These are phyloP conservation scores for Graphilbum fragrans DNA, from an alignment of 2,329 filamentous ascomycete genomes.

Conservation along the genomic window DNA sequence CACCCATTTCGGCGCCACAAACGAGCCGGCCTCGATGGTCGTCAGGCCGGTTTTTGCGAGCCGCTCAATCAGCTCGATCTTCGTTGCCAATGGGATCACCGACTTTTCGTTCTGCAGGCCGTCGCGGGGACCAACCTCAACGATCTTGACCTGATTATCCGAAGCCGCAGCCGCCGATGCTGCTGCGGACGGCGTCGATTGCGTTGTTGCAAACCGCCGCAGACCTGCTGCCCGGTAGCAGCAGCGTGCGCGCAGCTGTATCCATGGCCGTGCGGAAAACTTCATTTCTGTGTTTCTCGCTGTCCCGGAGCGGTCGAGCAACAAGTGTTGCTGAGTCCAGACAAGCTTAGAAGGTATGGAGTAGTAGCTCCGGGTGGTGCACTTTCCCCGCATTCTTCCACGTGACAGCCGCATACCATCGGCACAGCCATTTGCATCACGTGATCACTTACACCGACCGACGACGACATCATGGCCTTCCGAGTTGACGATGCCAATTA, in stretches of 20 bases:
- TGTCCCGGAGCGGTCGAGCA: too few species aligned
- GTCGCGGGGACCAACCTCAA: constrained; percentile 77
- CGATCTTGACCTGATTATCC: constrained; percentile 30
- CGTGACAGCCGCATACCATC: too few species aligned
- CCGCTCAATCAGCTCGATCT: constrained; percentile 62
- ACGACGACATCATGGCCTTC: too few species aligned
- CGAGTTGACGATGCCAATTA: too few species aligned
- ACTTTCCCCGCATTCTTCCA: too few species aligned
- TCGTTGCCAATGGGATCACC: constrained; percentile 56
- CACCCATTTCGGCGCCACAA: constrained; percentile 75
- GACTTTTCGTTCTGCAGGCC: constrained; percentile 79
- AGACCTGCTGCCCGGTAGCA: background rate
- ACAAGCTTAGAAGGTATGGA: too few species aligned
- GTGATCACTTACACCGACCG: too few species aligned
- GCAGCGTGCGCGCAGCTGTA: constrained; percentile 1
- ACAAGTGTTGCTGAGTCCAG: too few species aligned
- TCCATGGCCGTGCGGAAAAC: too few species aligned
- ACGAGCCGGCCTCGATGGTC: constrained; percentile 70
- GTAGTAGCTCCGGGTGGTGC: too few species aligned
- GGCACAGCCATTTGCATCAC: too few species aligned
- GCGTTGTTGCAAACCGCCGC: constrained; percentile 4
- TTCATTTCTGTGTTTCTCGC: too few species aligned
- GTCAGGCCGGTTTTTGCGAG: constrained; percentile 56
- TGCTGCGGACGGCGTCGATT: background rate
- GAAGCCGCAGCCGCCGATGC: background rate